Evolutionary conservation across 805 yeast species (phyloP), one percentile per base, ranked within the genome.

Genomic region (Nakazawaea anatomiae): DNA sequence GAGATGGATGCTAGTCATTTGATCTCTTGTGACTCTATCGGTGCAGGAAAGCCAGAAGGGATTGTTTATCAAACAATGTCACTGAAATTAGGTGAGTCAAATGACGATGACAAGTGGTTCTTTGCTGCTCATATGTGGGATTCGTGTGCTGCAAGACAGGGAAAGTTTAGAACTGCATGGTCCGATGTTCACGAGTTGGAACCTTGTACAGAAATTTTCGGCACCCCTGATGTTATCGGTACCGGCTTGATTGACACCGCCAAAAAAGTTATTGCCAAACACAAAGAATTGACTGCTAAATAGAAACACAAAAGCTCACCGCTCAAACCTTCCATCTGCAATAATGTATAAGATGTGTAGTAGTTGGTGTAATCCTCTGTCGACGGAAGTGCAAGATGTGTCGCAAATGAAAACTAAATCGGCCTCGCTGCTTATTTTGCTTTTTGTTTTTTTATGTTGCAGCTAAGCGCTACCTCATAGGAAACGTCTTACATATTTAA

Each of bases 91-190:
- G 61, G 62, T 8, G 58, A 60, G 5, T 52, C 54, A 28, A 64
- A 62, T 27, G 57, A 59, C 31, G 67, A 63, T 51, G 65, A 64
- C 4, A 50, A 46, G 42, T 64, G 62, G 56, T 64, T 64, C 57
- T 66, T 63, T 11, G 68, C 68, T 43, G 61, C 67, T 18, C 68
- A 64, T 42, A 61, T 63, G 64, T 64, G 68, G 68, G 68, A 64
- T 50, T 57, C 61, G 14, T 53, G 57, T 53, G 68, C 68, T n/a
- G 68, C 68, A 11, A 62, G 57, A 42, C 61, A 58, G 43, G 63
- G 62, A 35, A 65, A 66, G 3, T 64, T 64, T 50, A 51, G 52
- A 35, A 64, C 68, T 39, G 68, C 68, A 9, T 64, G 68, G 68
- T 56, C 64, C 28, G 55, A 52, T 42, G 67, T 64, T 39, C 64